Percentiles rank a stretch among this genome's conserved stretches.
These are phyloP conservation scores for Xylaria sp. DNA, from an alignment of 2,329 filamentous ascomycete genomes.

Conservation along the genomic window DNA sequence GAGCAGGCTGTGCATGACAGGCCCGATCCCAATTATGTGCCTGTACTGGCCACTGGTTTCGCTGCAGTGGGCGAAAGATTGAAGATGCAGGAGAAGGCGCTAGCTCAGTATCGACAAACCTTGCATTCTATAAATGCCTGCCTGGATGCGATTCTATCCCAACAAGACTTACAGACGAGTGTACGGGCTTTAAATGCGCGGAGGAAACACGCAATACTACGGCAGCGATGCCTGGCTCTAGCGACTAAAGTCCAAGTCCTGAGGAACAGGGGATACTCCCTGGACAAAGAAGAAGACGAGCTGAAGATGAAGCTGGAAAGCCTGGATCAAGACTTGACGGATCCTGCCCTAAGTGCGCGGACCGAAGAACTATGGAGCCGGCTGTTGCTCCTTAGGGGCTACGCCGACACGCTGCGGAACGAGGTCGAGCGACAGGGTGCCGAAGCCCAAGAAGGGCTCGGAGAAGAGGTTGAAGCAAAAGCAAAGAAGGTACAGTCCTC, in stretches of 20 bases:
- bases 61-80: constrained; percentile 76
- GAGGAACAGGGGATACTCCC: constrained; percentile 82
- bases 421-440: constrained; percentile 77
- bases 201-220: constrained; percentile 77
- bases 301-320: constrained; percentile 76
- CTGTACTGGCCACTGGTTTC: constrained; percentile 80
- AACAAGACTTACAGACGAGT: constrained; percentile 80
- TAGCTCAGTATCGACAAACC: constrained; percentile 75
- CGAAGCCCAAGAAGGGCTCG: constrained; percentile 66
- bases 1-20: constrained; percentile 85
- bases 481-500: constrained; percentile 73
- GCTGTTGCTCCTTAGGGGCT: constrained; percentile 78
- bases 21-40: constrained; percentile 79
- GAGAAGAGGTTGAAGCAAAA: constrained; percentile 76
- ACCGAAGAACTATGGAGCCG: constrained; percentile 89
- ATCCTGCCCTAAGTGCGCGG: constrained; percentile 78
- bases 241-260: constrained; percentile 84
- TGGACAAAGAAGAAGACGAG: constrained; percentile 83
- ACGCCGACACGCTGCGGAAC: constrained; percentile 76
- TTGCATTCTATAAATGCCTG: constrained; percentile 84
- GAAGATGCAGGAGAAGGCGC: constrained; percentile 75
- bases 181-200: constrained; percentile 78
- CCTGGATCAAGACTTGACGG: constrained; percentile 76
- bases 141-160: constrained; percentile 76
- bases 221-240: constrained; percentile 77